Conservation (phyloP, 2,329 filamentous ascomycete species). For the Talaromyces funiculosus region DNA sequence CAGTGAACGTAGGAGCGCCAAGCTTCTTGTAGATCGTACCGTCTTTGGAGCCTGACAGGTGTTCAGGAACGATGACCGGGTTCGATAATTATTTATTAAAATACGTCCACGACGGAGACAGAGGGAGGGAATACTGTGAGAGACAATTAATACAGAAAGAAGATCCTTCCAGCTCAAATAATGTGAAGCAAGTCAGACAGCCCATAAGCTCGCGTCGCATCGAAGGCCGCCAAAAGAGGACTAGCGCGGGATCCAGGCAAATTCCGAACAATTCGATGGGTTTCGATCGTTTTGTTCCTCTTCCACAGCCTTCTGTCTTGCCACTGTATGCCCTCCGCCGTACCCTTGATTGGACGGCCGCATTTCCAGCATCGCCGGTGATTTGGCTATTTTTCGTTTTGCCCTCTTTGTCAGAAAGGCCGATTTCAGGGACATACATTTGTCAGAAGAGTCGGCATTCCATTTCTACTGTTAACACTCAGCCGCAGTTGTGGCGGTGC, state of each 20-base stretch:
- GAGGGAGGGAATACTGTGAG: neutral
- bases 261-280: conserved; percentile 13
- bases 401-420: neutral
- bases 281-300: conserved; percentile 6
- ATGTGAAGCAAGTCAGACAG: conserved; percentile 8
- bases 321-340: neutral
- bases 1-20: neutral
- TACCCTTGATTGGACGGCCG: neutral
- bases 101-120: neutral
- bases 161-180: neutral
- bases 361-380: neutral
- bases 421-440: neutral
- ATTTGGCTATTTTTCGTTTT: neutral
- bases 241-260: conserved; percentile 5
- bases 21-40: conserved; percentile 7
- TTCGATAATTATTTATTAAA: neutral
- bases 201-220: neutral
- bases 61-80: neutral
- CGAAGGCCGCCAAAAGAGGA: neutral
- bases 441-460: neutral
- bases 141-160: neutral
- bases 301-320: conserved; percentile 9
- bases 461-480: neutral
- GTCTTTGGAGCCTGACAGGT: neutral
- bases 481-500: conserved; percentile 1